These are phyloP conservation scores for Raddia distichophylla DNA, from an alignment of 176 grass and related monocot genomes.

Conservation along the genomic window DNA sequence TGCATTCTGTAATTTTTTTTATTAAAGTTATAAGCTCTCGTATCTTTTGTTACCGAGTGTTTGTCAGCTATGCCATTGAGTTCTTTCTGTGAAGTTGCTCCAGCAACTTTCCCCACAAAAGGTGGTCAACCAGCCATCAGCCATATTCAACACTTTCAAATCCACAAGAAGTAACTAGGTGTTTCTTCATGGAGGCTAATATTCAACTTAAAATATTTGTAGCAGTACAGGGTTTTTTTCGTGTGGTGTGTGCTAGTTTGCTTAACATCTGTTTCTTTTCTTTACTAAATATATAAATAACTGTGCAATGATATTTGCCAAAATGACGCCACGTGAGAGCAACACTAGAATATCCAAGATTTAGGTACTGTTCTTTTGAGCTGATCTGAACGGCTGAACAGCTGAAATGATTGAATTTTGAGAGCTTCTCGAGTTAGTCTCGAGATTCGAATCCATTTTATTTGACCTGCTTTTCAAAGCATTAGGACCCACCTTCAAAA, in stretches of 20 bases:
- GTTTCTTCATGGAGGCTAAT: background rate
- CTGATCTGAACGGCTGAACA: too few relatives aligned
- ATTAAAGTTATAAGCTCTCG: slow-evolving; percentile 27
- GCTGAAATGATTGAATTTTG: too few relatives aligned
- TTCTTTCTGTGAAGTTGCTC: background rate
- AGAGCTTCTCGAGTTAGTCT: too few relatives aligned
- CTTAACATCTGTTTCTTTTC: slow-evolving; percentile 1
- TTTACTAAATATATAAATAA: background rate
- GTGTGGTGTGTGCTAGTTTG: background rate
- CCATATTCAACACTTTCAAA: background rate
- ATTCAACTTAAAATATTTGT: background rate
- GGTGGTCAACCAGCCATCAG: background rate
- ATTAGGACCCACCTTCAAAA: too few relatives aligned
- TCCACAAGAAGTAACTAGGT: slow-evolving; percentile 2
- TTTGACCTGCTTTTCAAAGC: too few relatives aligned
- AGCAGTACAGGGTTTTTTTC: background rate
- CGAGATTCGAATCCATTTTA: too few relatives aligned
- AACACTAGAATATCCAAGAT: background rate
- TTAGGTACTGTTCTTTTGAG: too few relatives aligned
- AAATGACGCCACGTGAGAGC: slow-evolving; percentile 4
- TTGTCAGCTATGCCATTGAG: background rate
- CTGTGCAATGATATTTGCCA: background rate
- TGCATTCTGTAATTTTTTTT: slow-evolving; percentile 35
- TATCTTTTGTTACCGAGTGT: slow-evolving; percentile 15
- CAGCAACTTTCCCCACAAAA: background rate